These are phyloP conservation scores for Ormosia semicastrata DNA, from an alignment of 306 rosid species.

Conservation along the genomic window DNA sequence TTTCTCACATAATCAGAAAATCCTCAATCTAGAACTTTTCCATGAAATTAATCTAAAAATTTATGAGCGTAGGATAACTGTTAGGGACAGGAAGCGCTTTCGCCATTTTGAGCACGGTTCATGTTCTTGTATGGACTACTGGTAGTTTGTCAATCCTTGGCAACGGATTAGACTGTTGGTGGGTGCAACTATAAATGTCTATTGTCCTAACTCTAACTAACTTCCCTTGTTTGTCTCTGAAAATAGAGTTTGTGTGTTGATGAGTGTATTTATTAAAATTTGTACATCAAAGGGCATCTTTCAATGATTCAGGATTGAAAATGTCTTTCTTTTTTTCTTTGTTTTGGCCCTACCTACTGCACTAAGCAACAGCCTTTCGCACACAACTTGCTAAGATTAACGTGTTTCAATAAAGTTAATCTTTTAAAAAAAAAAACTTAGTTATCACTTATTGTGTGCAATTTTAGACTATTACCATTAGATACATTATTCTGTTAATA, in stretches of 20 bases:
- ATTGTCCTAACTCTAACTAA: neutral
- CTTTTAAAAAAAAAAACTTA: no score
- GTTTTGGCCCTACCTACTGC: no score
- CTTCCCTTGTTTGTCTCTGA: neutral
- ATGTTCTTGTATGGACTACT: slow-evolving; percentile 85
- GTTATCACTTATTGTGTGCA: no score
- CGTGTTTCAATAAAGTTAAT: no score
- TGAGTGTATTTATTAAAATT: neutral
- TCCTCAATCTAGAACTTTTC: no score
- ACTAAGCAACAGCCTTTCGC: no score
- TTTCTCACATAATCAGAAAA: no score
- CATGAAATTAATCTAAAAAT: slow-evolving; percentile 55
- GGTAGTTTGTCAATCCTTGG: slow-evolving; percentile 48
- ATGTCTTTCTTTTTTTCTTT: no score
- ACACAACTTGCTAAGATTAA: no score
- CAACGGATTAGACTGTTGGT: neutral
- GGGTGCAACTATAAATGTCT: neutral
- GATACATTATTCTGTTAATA: no score
- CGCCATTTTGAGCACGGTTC: slow-evolving; percentile 75
- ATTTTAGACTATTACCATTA: no score
- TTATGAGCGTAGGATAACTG: slow-evolving; percentile 55
- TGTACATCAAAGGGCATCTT: neutral
- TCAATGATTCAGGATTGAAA: no score
- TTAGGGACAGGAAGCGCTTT: slow-evolving; percentile 73
- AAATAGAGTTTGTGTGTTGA: neutral